Base-by-base conservation (phyloP, 2,329 filamentous ascomycete genomes). In the Calonectria honghensis region DNA sequence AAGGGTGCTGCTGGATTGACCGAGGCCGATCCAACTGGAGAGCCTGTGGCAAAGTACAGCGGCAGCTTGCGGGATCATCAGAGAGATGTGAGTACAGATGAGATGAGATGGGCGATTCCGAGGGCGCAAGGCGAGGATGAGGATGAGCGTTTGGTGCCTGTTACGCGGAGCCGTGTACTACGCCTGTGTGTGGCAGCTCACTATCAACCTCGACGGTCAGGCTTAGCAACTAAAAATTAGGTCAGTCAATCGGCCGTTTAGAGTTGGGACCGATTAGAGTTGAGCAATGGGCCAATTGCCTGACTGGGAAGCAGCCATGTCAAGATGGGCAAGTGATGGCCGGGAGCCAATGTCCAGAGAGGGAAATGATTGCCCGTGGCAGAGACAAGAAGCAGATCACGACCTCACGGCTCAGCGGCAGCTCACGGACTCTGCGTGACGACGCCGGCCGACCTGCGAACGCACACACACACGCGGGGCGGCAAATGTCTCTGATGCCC, bases 401-500 rank as follows among this genome's bases (percentile, higher is more conserved):
- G 24, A 13, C 37, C 24, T 24, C n/a, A 63, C 57, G 37, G 57
- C 24, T 11, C 24, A 61, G 57, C 57, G 24, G 57, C 57, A 29
- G 57, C 37, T 39, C 57, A 63, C 37, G 57, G 57, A 63, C 57
- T 39, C 41, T 13, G n/a, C 18, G 57, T 16, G 27, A 20, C 37
- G 20, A 16, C 57, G 37, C 35, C 57, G 35, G 37, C 13, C 35
- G 20, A 63, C 57, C 37, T 41, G 39, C 35, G 35, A 24, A 41
- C 35, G 24, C 24, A 54, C 51, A 54, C 29, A 32, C 29, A 57
- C 20, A 35, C 20, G 29, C 57, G 35, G 57, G 37, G 57, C 57
- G 57, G 57, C 35, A 41, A 24, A 41, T 63, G 35, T 63, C 37
- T 63, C 24, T 63, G 57, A 63, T 63, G 37, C 57, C 57, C 57